phyloP scores from a whole-genome alignment of 78 protist species.

The Cavenderia fasciculata region DNA sequence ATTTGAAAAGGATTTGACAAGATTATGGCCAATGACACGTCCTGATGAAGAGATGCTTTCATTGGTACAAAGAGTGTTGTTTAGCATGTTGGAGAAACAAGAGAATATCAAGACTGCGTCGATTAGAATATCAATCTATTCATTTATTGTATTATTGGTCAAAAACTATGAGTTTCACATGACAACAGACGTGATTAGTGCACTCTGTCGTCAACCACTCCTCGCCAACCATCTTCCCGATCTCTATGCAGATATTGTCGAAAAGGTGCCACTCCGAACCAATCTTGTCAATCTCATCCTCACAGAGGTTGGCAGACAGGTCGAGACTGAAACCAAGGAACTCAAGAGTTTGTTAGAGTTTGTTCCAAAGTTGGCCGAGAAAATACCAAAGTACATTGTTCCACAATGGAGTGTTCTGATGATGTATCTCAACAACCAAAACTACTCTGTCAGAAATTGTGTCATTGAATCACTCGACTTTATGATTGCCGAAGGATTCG shows the following conservation, averaged over 20 bases:
- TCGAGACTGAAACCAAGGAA: constrained; percentile 3
- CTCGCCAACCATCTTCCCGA: not conserved
- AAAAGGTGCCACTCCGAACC: not conserved
- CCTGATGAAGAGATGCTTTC: constrained; percentile 41
- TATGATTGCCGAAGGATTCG: constrained; percentile 1
- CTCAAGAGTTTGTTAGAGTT: constrained; percentile 35
- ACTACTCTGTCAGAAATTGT: constrained; percentile 71
- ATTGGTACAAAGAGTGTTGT: constrained; percentile 3
- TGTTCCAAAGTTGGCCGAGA: constrained; percentile 4
- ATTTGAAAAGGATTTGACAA: constrained; percentile 11
- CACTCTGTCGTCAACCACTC: not conserved
- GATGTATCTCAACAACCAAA: constrained; percentile 13
- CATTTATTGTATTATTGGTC: not conserved
- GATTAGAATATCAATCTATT: constrained; percentile 9
- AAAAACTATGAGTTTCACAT: not conserved
- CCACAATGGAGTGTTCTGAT: not conserved
- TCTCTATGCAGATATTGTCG: not conserved
- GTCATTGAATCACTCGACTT: constrained; percentile 35
- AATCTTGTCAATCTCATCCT: not conserved
- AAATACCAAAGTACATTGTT: constrained; percentile 21
- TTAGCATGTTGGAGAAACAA: constrained; percentile 19
- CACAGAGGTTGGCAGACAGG: not conserved
- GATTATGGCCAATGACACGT: constrained; percentile 20
- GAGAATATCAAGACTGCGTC: not conserved
- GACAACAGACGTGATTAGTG: not conserved